phyloP scores from a whole-genome alignment of 2,329 filamentous ascomycete species.

The Epichloe sibirici region DNA sequence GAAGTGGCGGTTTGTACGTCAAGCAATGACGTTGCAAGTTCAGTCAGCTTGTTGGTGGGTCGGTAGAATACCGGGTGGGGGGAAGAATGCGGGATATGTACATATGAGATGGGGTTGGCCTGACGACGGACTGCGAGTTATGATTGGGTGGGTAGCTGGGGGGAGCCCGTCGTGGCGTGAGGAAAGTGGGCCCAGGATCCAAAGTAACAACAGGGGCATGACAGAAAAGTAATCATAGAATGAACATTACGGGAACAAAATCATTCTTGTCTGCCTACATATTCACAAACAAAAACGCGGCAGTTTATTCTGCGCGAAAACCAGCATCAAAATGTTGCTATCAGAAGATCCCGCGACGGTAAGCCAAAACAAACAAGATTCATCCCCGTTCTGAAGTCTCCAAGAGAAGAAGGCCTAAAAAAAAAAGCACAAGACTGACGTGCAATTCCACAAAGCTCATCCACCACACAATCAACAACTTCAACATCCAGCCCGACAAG shows the following conservation, averaged over 20 bases:
- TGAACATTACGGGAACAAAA: too few species aligned
- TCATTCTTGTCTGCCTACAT: too few species aligned
- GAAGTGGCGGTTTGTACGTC: not conserved
- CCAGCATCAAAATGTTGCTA: slow-evolving; percentile 62
- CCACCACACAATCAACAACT: slow-evolving; percentile 82
- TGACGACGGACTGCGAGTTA: slow-evolving; percentile 1
- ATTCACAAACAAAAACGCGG: not conserved
- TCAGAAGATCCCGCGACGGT: slow-evolving; percentile 85
- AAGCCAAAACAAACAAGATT: slow-evolving; percentile 19
- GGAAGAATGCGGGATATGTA: not conserved
- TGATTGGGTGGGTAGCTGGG: not conserved
- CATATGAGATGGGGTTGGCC: slow-evolving; percentile 8
- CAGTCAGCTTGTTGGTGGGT: not conserved
- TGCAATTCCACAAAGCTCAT: slow-evolving; percentile 26
- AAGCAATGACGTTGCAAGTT: slow-evolving; percentile 1
- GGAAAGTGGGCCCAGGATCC: not conserved
- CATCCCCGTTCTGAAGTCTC: too few species aligned
- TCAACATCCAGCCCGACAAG: slow-evolving; percentile 87
- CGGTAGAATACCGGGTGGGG: slow-evolving; percentile 3
- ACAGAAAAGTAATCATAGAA: too few species aligned
- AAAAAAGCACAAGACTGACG: not conserved
- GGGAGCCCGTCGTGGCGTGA: not conserved
- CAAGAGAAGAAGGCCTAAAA: not conserved
- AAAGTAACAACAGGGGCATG: too few species aligned
- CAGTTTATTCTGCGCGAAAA: not conserved